Base-by-base conservation (phyloP, 345 rosid species). In the Capsella bursapastoris region DNA sequence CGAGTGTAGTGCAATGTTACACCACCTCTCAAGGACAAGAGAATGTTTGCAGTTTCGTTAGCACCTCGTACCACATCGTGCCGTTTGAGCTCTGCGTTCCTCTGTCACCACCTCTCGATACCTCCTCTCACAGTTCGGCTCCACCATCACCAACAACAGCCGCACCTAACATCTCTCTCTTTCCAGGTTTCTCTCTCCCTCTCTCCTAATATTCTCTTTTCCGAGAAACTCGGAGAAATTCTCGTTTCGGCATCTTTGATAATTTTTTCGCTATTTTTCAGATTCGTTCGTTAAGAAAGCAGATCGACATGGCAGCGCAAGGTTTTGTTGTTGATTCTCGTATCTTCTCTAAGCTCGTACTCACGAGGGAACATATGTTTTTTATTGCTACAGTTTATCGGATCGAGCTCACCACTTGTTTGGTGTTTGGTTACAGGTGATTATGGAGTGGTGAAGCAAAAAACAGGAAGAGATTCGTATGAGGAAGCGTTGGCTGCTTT, bases 401-500 rank as follows among this genome's bases (percentile, higher is more conserved):
- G 38, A 77, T 77, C 56, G 72, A 77, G 63, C 7, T 68, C 16
- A 44, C 74, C 35, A 32, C 35, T 32, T 72, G 43, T 32, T 63
- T 63, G 49, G 60, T 63, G 52, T 51, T 28, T 64, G 41, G 66
- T 38, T 14, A 25, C 66, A 81, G 84, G 79, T 22, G 85, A 64
- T n/a, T 29, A 71, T 72, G 83, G 78, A 58, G 68, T 84, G 34
- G 69, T 56, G 64, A 66, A 66, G 53, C 52, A 16, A 8, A 74
- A 57, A 37, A 7, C 41, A 48, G 45, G 52, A 38, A 49, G 62
- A 47, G 70, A 67, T 81, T 70, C 83, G 29, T 95, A 87, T 47
- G 90, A 87, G 15, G 96, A 84, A 78, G 90, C 97, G 28, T 74
- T 92, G 91, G 92, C 90, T 69, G 91, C 91, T 56, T 73, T 95